A percentile compares a stretch with the other conserved stretches of the same genome.
Conservation (phyloP, 768 basidiomycete genomes). For the Gloeophyllum trabeum region DNA sequence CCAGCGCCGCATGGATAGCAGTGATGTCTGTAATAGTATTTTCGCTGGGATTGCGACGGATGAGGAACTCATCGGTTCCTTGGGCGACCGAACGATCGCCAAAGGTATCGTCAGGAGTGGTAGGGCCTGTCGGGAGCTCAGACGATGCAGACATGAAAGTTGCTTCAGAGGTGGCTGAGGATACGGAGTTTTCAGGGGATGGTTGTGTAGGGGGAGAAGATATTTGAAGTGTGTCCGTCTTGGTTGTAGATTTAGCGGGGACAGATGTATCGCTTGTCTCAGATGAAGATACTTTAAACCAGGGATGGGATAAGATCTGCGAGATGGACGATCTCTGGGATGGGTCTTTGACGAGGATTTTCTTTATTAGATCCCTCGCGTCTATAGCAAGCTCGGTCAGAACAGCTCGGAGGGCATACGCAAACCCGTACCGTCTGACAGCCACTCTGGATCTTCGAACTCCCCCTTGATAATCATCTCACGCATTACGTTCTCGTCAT, state of each 20-base stretch:
- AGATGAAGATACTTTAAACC: slow-evolving; percentile 48
- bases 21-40: slow-evolving; percentile 42
- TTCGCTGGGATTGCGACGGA: slow-evolving; percentile 45
- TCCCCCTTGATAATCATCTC: slow-evolving; percentile 73
- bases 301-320: slow-evolving; percentile 76
- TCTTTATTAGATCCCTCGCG: slow-evolving; percentile 72
- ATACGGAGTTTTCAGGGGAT: slow-evolving; percentile 26
- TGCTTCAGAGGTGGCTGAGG: slow-evolving; percentile 35
- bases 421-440: slow-evolving; percentile 69
- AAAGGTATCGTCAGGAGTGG: slow-evolving; percentile 39
- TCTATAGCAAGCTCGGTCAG: slow-evolving; percentile 51
- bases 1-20: slow-evolving; percentile 3
- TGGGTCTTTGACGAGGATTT: slow-evolving; percentile 70
- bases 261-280: neutral
- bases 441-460: slow-evolving; percentile 90
- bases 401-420: too few species aligned
- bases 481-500: slow-evolving; percentile 33
- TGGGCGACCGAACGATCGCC: slow-evolving; percentile 9
- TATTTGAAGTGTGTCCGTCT: neutral
- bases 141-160: slow-evolving; percentile 46
- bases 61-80: slow-evolving; percentile 14
- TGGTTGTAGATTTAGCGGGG: neutral
- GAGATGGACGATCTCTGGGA: slow-evolving; percentile 67
- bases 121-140: slow-evolving; percentile 39
- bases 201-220: neutral